These are phyloP conservation scores for Diaporthe sp. DNA, from an alignment of 2,329 filamentous ascomycete genomes.

Conservation along the genomic window DNA sequence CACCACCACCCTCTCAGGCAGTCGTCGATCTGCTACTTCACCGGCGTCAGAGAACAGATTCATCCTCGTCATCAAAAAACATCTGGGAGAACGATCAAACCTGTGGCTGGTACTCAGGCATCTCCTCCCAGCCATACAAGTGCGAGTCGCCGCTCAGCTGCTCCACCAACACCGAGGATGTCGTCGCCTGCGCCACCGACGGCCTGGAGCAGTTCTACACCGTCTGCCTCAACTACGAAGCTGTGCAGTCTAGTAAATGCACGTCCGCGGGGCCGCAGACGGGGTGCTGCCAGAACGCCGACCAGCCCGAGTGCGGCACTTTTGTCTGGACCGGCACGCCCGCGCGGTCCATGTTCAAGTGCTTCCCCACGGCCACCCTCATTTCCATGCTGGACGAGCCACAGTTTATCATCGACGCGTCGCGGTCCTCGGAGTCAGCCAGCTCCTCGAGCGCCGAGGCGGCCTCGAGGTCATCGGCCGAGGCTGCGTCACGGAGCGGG, in stretches of 20 bases:
- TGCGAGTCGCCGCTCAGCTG: slow-evolving; percentile 42
- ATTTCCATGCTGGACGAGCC: slow-evolving; percentile 54
- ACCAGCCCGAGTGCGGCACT: slow-evolving; percentile 50
- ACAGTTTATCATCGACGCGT: slow-evolving; percentile 51
- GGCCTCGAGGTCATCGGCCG: slow-evolving; percentile 28
- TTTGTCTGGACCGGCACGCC: slow-evolving; percentile 55
- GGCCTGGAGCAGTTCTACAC: slow-evolving; percentile 51
- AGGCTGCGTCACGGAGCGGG: slow-evolving; percentile 31
- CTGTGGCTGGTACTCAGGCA: slow-evolving; percentile 47
- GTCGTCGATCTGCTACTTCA: slow-evolving; percentile 44
- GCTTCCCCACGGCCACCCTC: slow-evolving; percentile 48
- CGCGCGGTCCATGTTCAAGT: slow-evolving; percentile 54
- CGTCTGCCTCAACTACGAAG: slow-evolving; percentile 53
- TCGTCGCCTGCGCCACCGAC: slow-evolving; percentile 53
- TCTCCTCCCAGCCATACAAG: slow-evolving; percentile 43
- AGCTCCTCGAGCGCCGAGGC: slow-evolving; percentile 29
- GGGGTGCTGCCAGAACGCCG: slow-evolving; percentile 54
- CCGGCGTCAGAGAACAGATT: slow-evolving; percentile 36
- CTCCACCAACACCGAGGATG: slow-evolving; percentile 51
- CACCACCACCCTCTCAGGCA: slow-evolving; percentile 38
- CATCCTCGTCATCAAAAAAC: slow-evolving; percentile 36
- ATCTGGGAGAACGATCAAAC: slow-evolving; percentile 46
- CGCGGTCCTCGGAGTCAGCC: slow-evolving; percentile 43
- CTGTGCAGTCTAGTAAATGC: slow-evolving; percentile 50
- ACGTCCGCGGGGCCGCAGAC: slow-evolving; percentile 46